Percentiles rank a stretch among this genome's conserved stretches.
Conservation (phyloP, 1,139 yeast species). For the Yamadazyma triangularis region DNA sequence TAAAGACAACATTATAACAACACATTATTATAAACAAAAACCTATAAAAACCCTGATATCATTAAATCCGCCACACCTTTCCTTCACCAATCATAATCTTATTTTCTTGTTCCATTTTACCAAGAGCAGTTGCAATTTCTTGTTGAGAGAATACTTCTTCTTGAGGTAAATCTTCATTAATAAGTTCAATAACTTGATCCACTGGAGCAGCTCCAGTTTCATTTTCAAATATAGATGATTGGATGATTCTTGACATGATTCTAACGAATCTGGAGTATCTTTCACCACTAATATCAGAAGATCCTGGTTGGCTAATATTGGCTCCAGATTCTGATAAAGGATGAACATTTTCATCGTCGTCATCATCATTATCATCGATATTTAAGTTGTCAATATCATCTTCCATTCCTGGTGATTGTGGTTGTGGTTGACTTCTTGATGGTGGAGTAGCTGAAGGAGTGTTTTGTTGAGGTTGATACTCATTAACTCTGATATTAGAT, state of each 20-base stretch:
- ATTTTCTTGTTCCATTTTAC: constrained; percentile 49
- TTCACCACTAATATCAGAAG: constrained; percentile 38
- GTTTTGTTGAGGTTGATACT: constrained; percentile 7
- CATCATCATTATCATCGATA: constrained; percentile 10
- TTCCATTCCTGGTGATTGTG: no score
- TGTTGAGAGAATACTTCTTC: constrained; percentile 53
- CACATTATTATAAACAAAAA: no score
- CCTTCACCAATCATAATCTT: constrained; percentile 60
- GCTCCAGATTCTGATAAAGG: constrained; percentile 25
- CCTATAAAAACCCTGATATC: no score
- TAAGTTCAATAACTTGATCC: constrained; percentile 36
- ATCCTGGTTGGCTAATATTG: constrained; percentile 13
- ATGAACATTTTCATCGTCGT: constrained; percentile 14
- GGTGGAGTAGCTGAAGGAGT: no score
- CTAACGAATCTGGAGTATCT: constrained; percentile 44
- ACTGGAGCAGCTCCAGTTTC: constrained; percentile 42
- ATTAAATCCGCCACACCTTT: constrained; percentile 55
- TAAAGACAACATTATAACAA: no score
- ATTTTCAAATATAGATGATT: constrained; percentile 43
- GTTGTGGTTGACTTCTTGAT: no score
- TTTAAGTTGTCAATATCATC: constrained; percentile 23
- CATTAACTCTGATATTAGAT: constrained; percentile 4
- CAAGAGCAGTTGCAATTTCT: constrained; percentile 54
- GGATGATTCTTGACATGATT: constrained; percentile 43
- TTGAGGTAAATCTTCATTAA: constrained; percentile 52